Base-by-base conservation (phyloP, 2,329 filamentous ascomycete genomes). In the Xylariaceae sp. region DNA sequence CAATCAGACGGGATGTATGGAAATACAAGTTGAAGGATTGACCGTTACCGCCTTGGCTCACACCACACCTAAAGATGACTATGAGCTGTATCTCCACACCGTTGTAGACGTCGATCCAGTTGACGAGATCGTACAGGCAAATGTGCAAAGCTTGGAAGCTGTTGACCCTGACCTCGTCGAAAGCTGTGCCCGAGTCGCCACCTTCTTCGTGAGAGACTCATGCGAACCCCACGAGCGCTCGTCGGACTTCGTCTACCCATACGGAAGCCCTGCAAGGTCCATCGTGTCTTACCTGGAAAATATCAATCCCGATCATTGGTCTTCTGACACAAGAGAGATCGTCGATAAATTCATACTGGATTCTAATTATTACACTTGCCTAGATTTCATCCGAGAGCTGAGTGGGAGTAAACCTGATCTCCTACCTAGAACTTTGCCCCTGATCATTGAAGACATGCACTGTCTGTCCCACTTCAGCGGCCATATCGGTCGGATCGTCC, bases 71-170 rank as follows among this genome's bases (percentile, higher is more conserved):
- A 65, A 65, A 14, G 63, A 71, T n/a, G 70, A 72, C 52, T 53
- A 64, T 21, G 69, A 72, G 40, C 37, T 71, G 7, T 72, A 71
- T 37, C 63, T 71, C 6, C 62, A 67, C 48, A 71, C 69, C 0
- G 61, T 70, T n/a, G 57, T 72, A 54, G 71, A 76, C n/a, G 20
- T 76, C 3, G 76, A 79, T 45, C 76, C 77, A 0, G 74, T 74
- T 12, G 67, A 76, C 29, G 70, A 73, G 42, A 74, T 79, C 14
- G 57, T 74, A 2, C 48, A 46, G 0, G 45, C 56, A 1, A 48
- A 61, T 2, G 10, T 54, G 14, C 20, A 48, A 3, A 58, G 40
- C 1, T 21, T 51, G 0, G 48, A 48, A 9, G 44, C 19, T 0
- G 50, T 60, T 1, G 68, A 64, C 18, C 56, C 56, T 2, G 57